Evolutionary conservation across 2,329 filamentous ascomycete genomes (phyloP).

Genomic region (Claviceps capensis): DNA sequence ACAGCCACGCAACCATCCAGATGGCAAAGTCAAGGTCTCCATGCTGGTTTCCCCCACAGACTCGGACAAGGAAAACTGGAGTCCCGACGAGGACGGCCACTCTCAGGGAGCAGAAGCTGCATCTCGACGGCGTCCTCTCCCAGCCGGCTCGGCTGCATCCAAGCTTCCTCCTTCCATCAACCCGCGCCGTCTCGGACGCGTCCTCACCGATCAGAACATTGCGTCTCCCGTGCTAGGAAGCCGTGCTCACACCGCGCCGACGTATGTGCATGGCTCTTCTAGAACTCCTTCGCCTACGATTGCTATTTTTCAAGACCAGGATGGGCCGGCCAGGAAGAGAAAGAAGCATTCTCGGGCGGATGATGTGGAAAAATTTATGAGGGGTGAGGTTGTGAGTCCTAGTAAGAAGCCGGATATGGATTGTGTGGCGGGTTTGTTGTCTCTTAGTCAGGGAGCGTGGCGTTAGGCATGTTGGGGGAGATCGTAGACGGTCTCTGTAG

Average conservation of each 20-base stretch:
- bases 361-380: constrained; percentile 65
- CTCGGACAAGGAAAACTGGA: constrained; percentile 94
- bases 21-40: constrained; percentile 24
- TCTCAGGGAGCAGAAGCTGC: constrained; percentile 1
- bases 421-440: constrained; percentile 78
- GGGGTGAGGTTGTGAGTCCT: constrained; percentile 46
- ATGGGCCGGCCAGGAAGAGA: constrained; percentile 7
- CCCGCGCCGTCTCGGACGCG: constrained; percentile 26
- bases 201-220: constrained; percentile 26
- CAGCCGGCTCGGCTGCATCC: constrained; percentile 14
- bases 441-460: constrained; percentile 88
- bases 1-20: constrained; percentile 11
- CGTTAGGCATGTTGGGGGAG: constrained; percentile 24
- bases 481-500: too few relatives aligned
- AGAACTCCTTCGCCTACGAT: constrained; percentile 20
- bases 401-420: constrained; percentile 73
- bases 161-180: constrained; percentile 15
- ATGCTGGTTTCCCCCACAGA: constrained; percentile 36
- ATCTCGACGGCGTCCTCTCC: constrained; percentile 21
- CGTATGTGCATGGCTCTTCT: constrained; percentile 17
- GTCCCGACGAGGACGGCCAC: constrained; percentile 33
- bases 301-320: constrained; percentile 39
- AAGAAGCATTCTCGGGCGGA: constrained; percentile 22
- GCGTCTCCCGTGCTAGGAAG: constrained; percentile 18
- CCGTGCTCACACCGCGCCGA: constrained; percentile 29